Base-by-base conservation (phyloP, 805 yeast species). In the Saturnispora kantuleensis region DNA sequence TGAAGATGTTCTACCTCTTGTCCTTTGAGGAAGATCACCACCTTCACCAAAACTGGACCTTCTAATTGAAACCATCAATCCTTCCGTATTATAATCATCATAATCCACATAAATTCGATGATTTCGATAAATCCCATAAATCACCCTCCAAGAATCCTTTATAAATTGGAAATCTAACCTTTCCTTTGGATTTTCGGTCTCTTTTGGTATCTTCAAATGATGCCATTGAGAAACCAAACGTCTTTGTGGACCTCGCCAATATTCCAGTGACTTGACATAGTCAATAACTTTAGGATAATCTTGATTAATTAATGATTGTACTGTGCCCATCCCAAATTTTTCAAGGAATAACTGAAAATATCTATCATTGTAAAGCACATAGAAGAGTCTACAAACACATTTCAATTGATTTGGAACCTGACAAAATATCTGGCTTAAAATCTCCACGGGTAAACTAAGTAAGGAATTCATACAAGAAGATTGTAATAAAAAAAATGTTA, bases 91-190 rank as follows among this genome's bases (percentile, higher is more conserved):
- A 45, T 60, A 65, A 47, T 63, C 66, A 5, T 55, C 48, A 38
- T 57, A 53, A 31, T 73, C 75, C 13, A 80, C 76, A 56, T 71
- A 78, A 28, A 78, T 52, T 35, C 82, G 58, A 40, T 76, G 67
- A 52, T 75, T 77, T 48, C 66, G 68, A 46, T 75, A 58, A 7
- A 79, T 59, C 0, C 75, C 68, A 48, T 72, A 74, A 1, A 77
- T 63, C 28, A 77, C 60, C 49, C 62, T 66, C 82, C 83, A 79
- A 0, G 79, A 73, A 56, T 76, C 81, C 45, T 63, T 65, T 11
- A 74, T 55, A 48, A 55, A 73, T 44, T 56, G 48, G 43, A 60
- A 59, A 32, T 55, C 49, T 5, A 57, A 45, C 10, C 50, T 49
- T n/a, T 55, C 54, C 17, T 17, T 13, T 11, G 57, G 56, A 10